phyloP scores from a whole-genome alignment of 2,329 filamentous ascomycete genomes.

The Ceratocystis cacaofunesta region DNA sequence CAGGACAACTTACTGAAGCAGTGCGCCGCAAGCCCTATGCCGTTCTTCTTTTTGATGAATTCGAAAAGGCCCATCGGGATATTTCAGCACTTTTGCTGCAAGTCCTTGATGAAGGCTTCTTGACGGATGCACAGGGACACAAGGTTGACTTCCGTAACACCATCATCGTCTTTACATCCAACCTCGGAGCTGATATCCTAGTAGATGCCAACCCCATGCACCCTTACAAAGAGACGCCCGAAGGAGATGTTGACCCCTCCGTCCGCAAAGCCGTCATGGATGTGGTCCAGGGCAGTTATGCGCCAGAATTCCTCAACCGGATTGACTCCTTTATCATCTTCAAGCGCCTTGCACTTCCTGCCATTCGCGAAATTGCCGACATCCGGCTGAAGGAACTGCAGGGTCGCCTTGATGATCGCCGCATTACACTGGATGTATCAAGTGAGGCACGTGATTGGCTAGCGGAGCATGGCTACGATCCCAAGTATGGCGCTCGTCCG shows the following conservation, averaged over 20 bases:
- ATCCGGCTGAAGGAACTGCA: constrained; percentile 81
- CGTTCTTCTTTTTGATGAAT: constrained; percentile 89
- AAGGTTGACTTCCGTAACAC: constrained; percentile 96
- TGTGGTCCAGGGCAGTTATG: constrained; percentile 58
- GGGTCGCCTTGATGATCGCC: constrained; percentile 63
- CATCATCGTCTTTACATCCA: constrained; percentile 90
- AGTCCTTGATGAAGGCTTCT: constrained; percentile 87
- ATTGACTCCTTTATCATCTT: constrained; percentile 97
- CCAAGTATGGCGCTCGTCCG: constrained; percentile 78
- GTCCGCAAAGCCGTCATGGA: constrained; percentile 77
- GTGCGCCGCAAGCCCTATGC: constrained; percentile 91
- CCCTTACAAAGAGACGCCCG: constrained; percentile 45
- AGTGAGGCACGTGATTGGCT: constrained; percentile 70
- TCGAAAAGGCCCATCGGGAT: constrained; percentile 92
- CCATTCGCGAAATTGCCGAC: constrained; percentile 83
- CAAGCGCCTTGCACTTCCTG: constrained; percentile 63
- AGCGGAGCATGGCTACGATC: constrained; percentile 78
- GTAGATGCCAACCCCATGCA: constrained; percentile 56
- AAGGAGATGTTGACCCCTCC: constrained; percentile 55
- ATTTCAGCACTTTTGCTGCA: constrained; percentile 85
- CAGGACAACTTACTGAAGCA: constrained; percentile 88
- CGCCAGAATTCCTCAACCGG: constrained; percentile 90
- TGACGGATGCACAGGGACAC: constrained; percentile 90
- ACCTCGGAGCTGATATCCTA: constrained; percentile 82
- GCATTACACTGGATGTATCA: constrained; percentile 61